phyloP scores from a whole-genome alignment of 2,329 filamentous ascomycete species.

The Talaromyces sp. region DNA sequence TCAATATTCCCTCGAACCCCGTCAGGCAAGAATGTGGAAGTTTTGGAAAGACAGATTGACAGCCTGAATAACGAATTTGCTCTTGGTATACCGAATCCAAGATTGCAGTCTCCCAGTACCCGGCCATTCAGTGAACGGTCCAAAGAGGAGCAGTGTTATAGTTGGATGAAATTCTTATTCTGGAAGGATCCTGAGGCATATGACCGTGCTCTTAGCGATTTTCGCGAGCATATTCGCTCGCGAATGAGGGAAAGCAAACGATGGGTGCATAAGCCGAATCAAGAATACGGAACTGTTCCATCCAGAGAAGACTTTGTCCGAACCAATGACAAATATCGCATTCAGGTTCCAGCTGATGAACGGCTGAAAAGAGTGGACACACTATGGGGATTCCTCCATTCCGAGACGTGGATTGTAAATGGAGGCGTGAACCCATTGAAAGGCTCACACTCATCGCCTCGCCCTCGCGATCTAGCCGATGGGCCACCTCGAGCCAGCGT shows the following conservation, averaged over 20 bases:
- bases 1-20: constrained; percentile 10
- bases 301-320: constrained; percentile 22
- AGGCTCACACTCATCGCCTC: constrained; percentile 6
- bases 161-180: constrained; percentile 13
- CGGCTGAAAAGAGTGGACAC: constrained; percentile 27
- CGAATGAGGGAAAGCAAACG: constrained; percentile 10
- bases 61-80: constrained; percentile 15
- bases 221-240: constrained; percentile 9
- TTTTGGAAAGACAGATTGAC: constrained; percentile 15
- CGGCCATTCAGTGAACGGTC: constrained; percentile 9
- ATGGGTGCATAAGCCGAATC: constrained; percentile 28
- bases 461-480: constrained; percentile 19
- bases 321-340: constrained; percentile 16
- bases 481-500: constrained; percentile 18
- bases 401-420: constrained; percentile 32
- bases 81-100: constrained; percentile 16
- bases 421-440: constrained; percentile 22
- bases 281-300: constrained; percentile 27
- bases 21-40: constrained; percentile 8
- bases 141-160: constrained; percentile 14
- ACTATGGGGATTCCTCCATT: constrained; percentile 29
- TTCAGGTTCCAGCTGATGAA: constrained; percentile 22
- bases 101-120: constrained; percentile 12
- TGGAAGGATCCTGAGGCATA: constrained; percentile 11
- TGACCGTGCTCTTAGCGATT: constrained; percentile 9